Evolutionary conservation across 2,329 filamentous ascomycete species (phyloP).

Genomic region (Ascochyta pisi): DNA sequence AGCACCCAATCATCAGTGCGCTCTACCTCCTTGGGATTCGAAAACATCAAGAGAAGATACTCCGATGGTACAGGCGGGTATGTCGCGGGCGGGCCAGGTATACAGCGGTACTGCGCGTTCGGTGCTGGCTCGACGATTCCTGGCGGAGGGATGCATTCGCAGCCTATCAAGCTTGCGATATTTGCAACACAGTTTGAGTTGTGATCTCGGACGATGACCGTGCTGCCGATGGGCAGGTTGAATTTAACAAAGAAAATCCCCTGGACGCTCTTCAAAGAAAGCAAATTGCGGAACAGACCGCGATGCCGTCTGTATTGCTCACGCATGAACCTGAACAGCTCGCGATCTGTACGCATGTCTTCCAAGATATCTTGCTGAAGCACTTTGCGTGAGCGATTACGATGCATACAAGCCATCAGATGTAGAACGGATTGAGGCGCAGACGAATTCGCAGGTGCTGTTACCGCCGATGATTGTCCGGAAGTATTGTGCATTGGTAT

Average conservation of each 20-base stretch:
- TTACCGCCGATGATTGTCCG: background rate
- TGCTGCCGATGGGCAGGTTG: conserved; percentile 24
- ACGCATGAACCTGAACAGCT: conserved; percentile 27
- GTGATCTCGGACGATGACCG: conserved; percentile 30
- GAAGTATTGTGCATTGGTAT: background rate
- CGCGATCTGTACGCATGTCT: conserved; percentile 23
- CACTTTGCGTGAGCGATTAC: conserved; percentile 13
- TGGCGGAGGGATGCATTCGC: conserved; percentile 33
- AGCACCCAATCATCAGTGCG: conserved; percentile 30
- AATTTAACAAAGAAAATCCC: conserved; percentile 34
- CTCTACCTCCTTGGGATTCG: conserved; percentile 23
- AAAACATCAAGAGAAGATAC: conserved; percentile 28
- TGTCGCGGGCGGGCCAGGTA: conserved; percentile 22
- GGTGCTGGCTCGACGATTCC: conserved; percentile 29
- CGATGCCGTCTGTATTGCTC: conserved; percentile 18
- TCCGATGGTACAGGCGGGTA: conserved; percentile 34
- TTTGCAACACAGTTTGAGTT: conserved; percentile 19
- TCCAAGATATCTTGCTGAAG: conserved; percentile 30
- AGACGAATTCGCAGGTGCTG: background rate
- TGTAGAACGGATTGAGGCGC: conserved; percentile 6
- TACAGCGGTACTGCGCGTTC: conserved; percentile 33
- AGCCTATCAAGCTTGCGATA: background rate
- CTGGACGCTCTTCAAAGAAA: conserved; percentile 26
- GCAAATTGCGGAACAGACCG: conserved; percentile 10
- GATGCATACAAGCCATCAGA: conserved; percentile 31